Evolutionary conservation across 345 rosid species (phyloP).

Genomic region (Euclidium syriacum): DNA sequence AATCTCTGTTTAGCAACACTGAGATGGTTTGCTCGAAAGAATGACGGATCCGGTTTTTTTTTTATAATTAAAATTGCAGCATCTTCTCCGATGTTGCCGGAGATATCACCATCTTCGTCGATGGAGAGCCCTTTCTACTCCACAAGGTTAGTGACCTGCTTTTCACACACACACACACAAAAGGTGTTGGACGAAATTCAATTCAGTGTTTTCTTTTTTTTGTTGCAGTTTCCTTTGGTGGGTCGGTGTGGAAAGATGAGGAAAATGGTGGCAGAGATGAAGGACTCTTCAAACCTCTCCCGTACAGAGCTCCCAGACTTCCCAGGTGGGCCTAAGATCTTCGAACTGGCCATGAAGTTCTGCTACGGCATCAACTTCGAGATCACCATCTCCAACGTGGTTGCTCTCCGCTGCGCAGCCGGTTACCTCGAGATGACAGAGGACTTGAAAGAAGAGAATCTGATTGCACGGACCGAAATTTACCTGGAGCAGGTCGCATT

Average conservation of each 20-base stretch:
- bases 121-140: slow-evolving; percentile 70
- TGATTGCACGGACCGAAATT: slow-evolving; percentile 46
- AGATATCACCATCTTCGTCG: slow-evolving; percentile 66
- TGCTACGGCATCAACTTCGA: slow-evolving; percentile 82
- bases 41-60: neutral
- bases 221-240: slow-evolving; percentile 63
- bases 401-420: slow-evolving; percentile 53
- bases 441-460: slow-evolving; percentile 60
- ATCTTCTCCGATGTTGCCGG: slow-evolving; percentile 84
- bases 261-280: slow-evolving; percentile 52
- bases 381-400: slow-evolving; percentile 57
- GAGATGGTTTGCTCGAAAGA: neutral
- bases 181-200: neutral
- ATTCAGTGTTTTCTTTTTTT: neutral
- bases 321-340: slow-evolving; percentile 61
- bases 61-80: slow-evolving; percentile 31
- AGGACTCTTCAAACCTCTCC: slow-evolving; percentile 42
- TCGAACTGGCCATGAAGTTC: slow-evolving; percentile 73
- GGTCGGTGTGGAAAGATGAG: slow-evolving; percentile 69
- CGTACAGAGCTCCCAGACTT: slow-evolving; percentile 45
- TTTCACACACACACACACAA: neutral
- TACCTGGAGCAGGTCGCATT: slow-evolving; percentile 48
- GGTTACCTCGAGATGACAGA: slow-evolving; percentile 72
- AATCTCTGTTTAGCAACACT: too few relatives aligned
- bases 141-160: slow-evolving; percentile 50